phyloP scores from a whole-genome alignment of 352 stramenopile genomes.

The Plasmopara halstedii region DNA sequence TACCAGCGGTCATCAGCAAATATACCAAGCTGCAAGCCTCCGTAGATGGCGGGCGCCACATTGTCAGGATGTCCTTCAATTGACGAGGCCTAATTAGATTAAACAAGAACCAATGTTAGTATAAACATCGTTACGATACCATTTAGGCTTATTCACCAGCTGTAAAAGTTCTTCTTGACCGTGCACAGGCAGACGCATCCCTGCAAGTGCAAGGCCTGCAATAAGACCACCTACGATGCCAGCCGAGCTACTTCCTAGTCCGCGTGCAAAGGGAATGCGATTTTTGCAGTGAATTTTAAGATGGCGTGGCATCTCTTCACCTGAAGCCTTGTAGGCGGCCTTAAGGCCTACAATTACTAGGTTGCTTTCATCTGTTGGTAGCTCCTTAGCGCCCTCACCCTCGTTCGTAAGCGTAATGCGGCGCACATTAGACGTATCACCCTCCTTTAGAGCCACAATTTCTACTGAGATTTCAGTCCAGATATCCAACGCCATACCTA shows the following conservation, averaged over 20 bases:
- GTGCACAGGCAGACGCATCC: constrained; percentile 86
- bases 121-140: not conserved
- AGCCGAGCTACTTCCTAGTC: constrained; percentile 94
- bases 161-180: constrained; percentile 94
- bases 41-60: constrained; percentile 98
- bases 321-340: constrained; percentile 92
- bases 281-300: constrained; percentile 97
- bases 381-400: constrained; percentile 91
- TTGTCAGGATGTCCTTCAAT: constrained; percentile 99
- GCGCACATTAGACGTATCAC: constrained; percentile 27
- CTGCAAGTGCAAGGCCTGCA: constrained; percentile 95
- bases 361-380: constrained; percentile 88
- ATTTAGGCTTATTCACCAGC: constrained; percentile 40
- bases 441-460: constrained; percentile 39
- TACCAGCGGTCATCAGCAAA: constrained; percentile 94
- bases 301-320: constrained; percentile 88
- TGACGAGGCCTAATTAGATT: constrained; percentile 63
- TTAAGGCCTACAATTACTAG: constrained; percentile 92
- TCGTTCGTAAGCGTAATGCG: constrained; percentile 95
- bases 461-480: constrained; percentile 98
- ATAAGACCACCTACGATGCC: constrained; percentile 99
- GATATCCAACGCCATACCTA: constrained; percentile 98
- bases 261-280: constrained; percentile 95
- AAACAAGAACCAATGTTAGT: constrained; percentile 3
- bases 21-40: constrained; percentile 94